A percentile compares a stretch with the other conserved stretches of the same genome.
Conservation (phyloP, 805 yeast genomes). For the Hanseniaspora guilliermondii region DNA sequence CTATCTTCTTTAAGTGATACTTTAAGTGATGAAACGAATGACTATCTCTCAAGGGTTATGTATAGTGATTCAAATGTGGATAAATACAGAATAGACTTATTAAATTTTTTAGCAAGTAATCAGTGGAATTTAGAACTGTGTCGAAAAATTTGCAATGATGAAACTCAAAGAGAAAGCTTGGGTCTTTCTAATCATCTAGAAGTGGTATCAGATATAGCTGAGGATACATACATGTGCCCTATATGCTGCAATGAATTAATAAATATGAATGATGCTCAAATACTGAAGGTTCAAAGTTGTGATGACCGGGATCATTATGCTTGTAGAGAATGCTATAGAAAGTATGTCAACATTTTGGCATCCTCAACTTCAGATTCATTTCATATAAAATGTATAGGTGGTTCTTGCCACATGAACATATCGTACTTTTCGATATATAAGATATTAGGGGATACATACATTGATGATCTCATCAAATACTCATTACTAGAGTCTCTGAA, state of each 20-base stretch:
- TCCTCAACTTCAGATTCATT: slow-evolving; percentile 47
- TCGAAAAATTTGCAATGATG: background rate
- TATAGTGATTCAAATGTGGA: background rate
- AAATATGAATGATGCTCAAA: slow-evolving; percentile 15
- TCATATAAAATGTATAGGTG: slow-evolving; percentile 40
- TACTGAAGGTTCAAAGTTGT: slow-evolving; percentile 47
- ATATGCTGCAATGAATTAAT: slow-evolving; percentile 60
- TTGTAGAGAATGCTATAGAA: slow-evolving; percentile 56
- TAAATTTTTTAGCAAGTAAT: background rate
- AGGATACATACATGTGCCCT: slow-evolving; percentile 30
- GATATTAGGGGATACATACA: slow-evolving; percentile 17
- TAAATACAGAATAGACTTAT: background rate
- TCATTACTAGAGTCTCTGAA: slow-evolving; percentile 41
- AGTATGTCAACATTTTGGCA: slow-evolving; percentile 40
- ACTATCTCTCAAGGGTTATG: background rate
- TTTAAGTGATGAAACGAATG: background rate
- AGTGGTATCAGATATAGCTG: slow-evolving; percentile 22
- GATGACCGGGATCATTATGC: slow-evolving; percentile 39
- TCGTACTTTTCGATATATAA: slow-evolving; percentile 32
- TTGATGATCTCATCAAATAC: slow-evolving; percentile 32
- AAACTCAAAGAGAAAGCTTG: background rate
- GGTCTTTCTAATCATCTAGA: background rate
- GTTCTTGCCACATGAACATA: slow-evolving; percentile 29
- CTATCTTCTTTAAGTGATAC: background rate
- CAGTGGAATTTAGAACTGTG: background rate